A percentile compares a stretch with the other conserved stretches of the same genome.
phyloP scores from a whole-genome alignment of 2,329 filamentous ascomycete species.

The Lachnellula suecica region DNA sequence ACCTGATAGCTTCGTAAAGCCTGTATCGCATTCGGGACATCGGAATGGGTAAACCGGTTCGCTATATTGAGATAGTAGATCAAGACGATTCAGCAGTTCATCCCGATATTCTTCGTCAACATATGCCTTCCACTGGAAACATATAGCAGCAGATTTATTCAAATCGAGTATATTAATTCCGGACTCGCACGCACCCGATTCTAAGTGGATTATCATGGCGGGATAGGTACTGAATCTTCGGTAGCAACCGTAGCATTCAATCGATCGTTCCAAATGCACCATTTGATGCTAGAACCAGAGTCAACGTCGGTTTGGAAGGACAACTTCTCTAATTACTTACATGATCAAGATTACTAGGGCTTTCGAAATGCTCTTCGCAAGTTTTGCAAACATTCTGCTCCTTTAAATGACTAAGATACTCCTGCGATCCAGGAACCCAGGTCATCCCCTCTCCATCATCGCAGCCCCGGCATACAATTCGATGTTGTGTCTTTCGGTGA shows the following conservation, averaged over 20 bases:
- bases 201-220: slow-evolving; percentile 4
- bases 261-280: slow-evolving; percentile 6
- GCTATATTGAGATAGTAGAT: slow-evolving; percentile 2
- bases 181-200: slow-evolving; percentile 2
- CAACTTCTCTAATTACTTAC: slow-evolving; percentile 1
- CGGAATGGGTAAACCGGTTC: slow-evolving; percentile 9
- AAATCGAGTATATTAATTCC: slow-evolving; percentile 7
- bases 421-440: slow-evolving; percentile 5
- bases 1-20: slow-evolving; percentile 9
- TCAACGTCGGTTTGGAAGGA: not conserved
- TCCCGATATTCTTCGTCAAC: slow-evolving; percentile 4
- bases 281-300: slow-evolving; percentile 5
- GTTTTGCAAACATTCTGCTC: slow-evolving; percentile 9
- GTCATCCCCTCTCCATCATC: slow-evolving; percentile 4
- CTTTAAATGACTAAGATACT: slow-evolving; percentile 7
- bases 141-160: slow-evolving; percentile 7
- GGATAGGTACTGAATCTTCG: slow-evolving; percentile 2
- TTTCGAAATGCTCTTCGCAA: slow-evolving; percentile 6
- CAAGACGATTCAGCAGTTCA: slow-evolving; percentile 6
- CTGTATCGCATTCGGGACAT: slow-evolving; percentile 3
- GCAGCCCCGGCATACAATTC: slow-evolving; percentile 4
- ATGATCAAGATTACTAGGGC: slow-evolving; percentile 3
- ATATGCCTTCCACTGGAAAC: slow-evolving; percentile 10
- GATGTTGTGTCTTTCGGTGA: slow-evolving; percentile 2
- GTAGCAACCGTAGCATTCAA: slow-evolving; percentile 5